These are phyloP conservation scores for Cordyceps farinosa DNA, from an alignment of 2,329 filamentous ascomycete genomes.

Conservation along the genomic window DNA sequence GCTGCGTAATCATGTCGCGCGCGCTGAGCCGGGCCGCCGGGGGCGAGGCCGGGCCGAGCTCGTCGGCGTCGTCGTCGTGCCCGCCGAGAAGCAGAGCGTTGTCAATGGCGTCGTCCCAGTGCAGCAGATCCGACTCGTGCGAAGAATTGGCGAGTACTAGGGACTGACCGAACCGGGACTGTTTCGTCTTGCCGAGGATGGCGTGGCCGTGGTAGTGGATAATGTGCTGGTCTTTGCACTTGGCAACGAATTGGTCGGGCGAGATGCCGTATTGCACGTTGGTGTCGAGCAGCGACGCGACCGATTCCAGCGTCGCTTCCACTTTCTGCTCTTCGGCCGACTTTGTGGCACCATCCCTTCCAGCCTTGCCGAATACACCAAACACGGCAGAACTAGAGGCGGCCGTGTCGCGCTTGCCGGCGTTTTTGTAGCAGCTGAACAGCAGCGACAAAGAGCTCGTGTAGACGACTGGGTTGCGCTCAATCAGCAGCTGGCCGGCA, in stretches of 20 bases:
- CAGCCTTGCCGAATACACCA: background rate
- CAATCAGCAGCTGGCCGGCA: background rate
- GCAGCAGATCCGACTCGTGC: background rate
- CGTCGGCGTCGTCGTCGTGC: background rate
- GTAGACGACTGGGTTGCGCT: conserved; percentile 3
- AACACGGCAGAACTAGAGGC: background rate
- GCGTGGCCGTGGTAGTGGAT: conserved; percentile 11
- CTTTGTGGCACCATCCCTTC: background rate
- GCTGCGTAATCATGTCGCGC: conserved; percentile 3
- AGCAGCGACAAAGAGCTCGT: conserved; percentile 5
- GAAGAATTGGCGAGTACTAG: background rate
- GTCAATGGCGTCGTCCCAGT: conserved; percentile 9
- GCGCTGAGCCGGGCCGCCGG: background rate
- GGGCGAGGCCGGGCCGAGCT: background rate
- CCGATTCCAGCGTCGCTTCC: background rate
- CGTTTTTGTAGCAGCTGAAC: background rate
- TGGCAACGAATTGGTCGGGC: background rate
- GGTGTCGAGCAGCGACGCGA: background rate
- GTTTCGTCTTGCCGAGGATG: background rate
- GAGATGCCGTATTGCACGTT: background rate
- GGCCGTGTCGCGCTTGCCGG: background rate
- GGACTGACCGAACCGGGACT: background rate
- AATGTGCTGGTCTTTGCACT: conserved; percentile 2
- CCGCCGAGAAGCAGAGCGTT: background rate
- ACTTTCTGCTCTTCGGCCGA: background rate